These are phyloP conservation scores for Plasmodium inui DNA, from an alignment of 169 alveolate species.

Conservation along the genomic window DNA sequence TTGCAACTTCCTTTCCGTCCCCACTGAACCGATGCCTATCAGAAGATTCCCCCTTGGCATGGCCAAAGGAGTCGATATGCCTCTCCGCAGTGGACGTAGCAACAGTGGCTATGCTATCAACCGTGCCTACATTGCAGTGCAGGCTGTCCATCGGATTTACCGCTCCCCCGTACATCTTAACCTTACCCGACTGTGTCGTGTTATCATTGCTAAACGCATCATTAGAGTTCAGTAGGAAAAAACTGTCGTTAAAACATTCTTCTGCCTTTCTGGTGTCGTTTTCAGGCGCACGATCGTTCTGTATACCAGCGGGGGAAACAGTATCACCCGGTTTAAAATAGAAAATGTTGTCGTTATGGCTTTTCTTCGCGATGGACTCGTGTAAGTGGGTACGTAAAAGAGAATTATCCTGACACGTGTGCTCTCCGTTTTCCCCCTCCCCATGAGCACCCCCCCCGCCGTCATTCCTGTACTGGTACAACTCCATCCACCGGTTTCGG, in stretches of 20 bases:
- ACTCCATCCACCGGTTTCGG: constrained; percentile 58
- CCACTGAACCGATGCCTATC: not conserved
- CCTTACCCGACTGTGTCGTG: not conserved
- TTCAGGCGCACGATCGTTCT: not conserved
- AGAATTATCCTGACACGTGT: not conserved
- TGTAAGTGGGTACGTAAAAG: not conserved
- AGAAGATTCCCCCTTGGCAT: not conserved
- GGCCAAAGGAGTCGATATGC: not conserved
- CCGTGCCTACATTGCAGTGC: not conserved
- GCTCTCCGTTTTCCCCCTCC: not conserved
- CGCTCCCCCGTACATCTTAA: not conserved
- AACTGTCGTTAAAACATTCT: not conserved
- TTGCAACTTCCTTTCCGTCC: not conserved
- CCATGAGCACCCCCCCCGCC: not conserved
- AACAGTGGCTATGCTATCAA: not conserved
- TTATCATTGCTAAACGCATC: constrained; percentile 1
- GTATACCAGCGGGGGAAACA: not conserved
- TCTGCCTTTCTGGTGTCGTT: not conserved
- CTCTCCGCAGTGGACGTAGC: constrained; percentile 1
- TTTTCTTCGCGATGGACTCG: not conserved
- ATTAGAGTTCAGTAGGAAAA: not conserved
- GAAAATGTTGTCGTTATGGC: not conserved
- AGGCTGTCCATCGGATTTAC: not conserved
- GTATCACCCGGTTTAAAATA: not conserved
- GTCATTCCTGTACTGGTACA: constrained; percentile 4